These are phyloP conservation scores for Tanacetum coccineum DNA, from an alignment of 129 eudicot species.

Conservation along the genomic window DNA sequence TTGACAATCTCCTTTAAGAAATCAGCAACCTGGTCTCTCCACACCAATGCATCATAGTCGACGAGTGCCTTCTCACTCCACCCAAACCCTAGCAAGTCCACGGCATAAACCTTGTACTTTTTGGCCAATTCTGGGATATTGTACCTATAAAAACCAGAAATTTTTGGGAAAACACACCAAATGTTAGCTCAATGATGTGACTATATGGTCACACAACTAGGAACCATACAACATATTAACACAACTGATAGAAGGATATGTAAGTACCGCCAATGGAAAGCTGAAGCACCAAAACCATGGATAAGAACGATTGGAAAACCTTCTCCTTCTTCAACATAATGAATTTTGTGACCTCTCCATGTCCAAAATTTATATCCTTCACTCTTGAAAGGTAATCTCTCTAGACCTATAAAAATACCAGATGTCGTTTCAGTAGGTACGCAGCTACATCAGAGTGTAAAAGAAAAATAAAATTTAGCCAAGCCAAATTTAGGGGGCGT, in stretches of 20 bases:
- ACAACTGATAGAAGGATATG: slow-evolving; percentile 7
- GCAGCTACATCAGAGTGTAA: slow-evolving; percentile 11
- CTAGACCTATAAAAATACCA: slow-evolving; percentile 50
- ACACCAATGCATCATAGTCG: slow-evolving; percentile 90
- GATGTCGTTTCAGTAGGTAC: slow-evolving; percentile 6
- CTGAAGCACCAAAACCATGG: slow-evolving; percentile 99
- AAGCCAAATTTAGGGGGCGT: too few relatives aligned
- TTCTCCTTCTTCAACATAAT: slow-evolving; percentile 90
- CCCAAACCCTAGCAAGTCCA: slow-evolving; percentile 94
- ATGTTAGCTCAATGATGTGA: neutral
- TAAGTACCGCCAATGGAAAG: slow-evolving; percentile 93
- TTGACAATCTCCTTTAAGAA: slow-evolving; percentile 84
- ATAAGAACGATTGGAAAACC: slow-evolving; percentile 86
- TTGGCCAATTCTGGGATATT: slow-evolving; percentile 96
- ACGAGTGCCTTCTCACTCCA: slow-evolving; percentile 96
- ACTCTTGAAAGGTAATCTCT: slow-evolving; percentile 74
- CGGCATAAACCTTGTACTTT: slow-evolving; percentile 86
- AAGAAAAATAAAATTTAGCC: neutral
- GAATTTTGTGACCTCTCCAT: slow-evolving; percentile 87
- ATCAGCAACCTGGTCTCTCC: slow-evolving; percentile 97
- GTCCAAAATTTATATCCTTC: slow-evolving; percentile 91
- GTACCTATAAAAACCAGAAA: slow-evolving; percentile 48
- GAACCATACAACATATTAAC: neutral
- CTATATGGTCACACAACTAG: slow-evolving; percentile 8
- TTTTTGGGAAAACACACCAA: neutral